phyloP scores from a whole-genome alignment of 2,329 filamentous ascomycete genomes.

The Arthrobotrys musiformis region DNA sequence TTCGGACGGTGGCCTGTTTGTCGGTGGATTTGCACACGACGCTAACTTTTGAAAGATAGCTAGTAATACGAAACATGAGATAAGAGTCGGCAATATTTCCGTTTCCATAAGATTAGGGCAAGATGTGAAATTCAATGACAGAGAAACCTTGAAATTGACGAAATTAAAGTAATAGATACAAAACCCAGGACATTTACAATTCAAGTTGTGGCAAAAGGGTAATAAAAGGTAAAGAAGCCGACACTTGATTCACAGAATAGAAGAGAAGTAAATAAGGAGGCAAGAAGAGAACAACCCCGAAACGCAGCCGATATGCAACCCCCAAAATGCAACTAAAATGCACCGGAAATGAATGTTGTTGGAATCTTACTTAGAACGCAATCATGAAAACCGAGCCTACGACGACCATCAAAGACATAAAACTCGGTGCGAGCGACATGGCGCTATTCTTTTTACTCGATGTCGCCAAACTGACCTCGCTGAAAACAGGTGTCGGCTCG shows the following conservation, averaged over 20 bases:
- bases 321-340: slow-evolving; percentile 10
- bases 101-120: neutral
- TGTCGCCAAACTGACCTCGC: neutral
- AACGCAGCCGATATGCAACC: neutral
- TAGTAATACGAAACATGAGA: neutral
- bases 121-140: neutral
- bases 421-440: slow-evolving; percentile 14
- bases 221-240: neutral
- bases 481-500: slow-evolving; percentile 61
- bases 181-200: neutral
- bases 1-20: neutral
- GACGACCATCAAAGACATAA: slow-evolving; percentile 16
- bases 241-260: neutral
- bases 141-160: neutral
- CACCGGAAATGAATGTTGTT: neutral
- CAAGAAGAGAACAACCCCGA: slow-evolving; percentile 1
- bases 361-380: slow-evolving; percentile 17
- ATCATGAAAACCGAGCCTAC: slow-evolving; percentile 22
- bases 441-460: slow-evolving; percentile 24
- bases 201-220: neutral
- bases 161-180: neutral
- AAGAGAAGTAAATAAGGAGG: neutral
- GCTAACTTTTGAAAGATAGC: neutral
- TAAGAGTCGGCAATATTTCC: neutral
- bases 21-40: neutral